Percentiles rank a stretch among this genome's conserved stretches.
These are phyloP conservation scores for Claviceps sp. DNA, from an alignment of 2,329 filamentous ascomycete species.

Conservation along the genomic window DNA sequence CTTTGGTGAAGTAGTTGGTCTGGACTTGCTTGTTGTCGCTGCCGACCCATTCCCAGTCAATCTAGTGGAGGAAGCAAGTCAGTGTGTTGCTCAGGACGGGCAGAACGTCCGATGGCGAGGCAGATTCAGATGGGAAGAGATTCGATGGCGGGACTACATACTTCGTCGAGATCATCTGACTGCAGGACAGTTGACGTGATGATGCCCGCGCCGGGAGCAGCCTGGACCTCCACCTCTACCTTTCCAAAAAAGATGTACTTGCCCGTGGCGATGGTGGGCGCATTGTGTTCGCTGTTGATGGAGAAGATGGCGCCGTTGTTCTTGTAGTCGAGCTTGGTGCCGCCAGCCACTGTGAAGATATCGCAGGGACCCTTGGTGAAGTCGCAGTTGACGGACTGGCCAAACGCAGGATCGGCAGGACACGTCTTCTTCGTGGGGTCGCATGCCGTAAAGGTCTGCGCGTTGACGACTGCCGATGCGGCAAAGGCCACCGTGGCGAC, in stretches of 20 bases:
- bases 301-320: conserved; percentile 41
- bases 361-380: conserved; percentile 61
- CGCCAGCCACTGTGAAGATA: conserved; percentile 31
- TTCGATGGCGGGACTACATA: conserved; percentile 1
- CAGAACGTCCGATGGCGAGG: too few relatives aligned
- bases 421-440: conserved; percentile 48
- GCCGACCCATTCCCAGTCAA: conserved; percentile 76
- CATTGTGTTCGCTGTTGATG: conserved; percentile 54
- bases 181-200: conserved; percentile 84
- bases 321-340: conserved; percentile 36
- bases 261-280: conserved; percentile 58
- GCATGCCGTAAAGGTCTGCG: conserved; percentile 44
- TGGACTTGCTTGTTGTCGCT: conserved; percentile 56
- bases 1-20: conserved; percentile 74
- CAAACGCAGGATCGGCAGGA: conserved; percentile 63
- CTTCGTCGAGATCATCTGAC: conserved; percentile 68
- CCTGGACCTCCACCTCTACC: conserved; percentile 66
- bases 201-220: conserved; percentile 68
- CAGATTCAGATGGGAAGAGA: too few relatives aligned
- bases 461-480: conserved; percentile 34
- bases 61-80: conserved; percentile 26
- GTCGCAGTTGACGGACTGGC: conserved; percentile 47
- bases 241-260: conserved; percentile 97
- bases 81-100: not conserved
- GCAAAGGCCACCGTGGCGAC: conserved; percentile 34